Evolutionary conservation across 2,329 filamentous ascomycete genomes (phyloP).

Genomic region (Fusarium acutatum): DNA sequence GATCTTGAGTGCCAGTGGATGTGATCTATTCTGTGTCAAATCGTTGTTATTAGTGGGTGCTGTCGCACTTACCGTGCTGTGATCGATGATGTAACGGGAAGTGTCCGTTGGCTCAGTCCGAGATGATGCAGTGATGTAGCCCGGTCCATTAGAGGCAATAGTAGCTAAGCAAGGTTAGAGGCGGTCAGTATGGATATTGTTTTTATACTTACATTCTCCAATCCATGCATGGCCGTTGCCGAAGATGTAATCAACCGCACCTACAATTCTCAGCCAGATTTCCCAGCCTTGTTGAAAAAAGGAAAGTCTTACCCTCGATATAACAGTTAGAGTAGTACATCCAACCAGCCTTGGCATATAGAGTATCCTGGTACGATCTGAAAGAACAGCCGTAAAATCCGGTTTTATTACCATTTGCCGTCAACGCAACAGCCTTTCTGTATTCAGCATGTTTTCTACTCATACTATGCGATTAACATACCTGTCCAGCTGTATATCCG

Average conservation of each 20-base stretch:
- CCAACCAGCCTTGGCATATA: neutral
- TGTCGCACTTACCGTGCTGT: too few species aligned
- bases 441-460: too few species aligned
- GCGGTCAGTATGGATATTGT: fast-evolving
- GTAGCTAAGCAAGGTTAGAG: neutral
- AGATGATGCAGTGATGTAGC: neutral
- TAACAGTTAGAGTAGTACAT: neutral
- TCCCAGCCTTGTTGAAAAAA: too few species aligned
- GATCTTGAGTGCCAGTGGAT: fast-evolving
- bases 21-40: too few species aligned
- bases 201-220: neutral
- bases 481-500: neutral
- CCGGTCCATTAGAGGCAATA: neutral
- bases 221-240: neutral
- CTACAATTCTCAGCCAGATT: too few species aligned
- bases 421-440: neutral
- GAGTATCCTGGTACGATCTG: neutral
- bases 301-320: neutral
- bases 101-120: neutral
- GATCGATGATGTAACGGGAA: neutral
- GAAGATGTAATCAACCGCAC: neutral
- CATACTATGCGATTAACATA: fast-evolving
- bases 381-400: neutral
- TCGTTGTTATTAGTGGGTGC: too few species aligned
- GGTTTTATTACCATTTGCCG: neutral